Evolutionary conservation across 805 yeast species (phyloP).

Genomic region (Candida incommunis): DNA sequence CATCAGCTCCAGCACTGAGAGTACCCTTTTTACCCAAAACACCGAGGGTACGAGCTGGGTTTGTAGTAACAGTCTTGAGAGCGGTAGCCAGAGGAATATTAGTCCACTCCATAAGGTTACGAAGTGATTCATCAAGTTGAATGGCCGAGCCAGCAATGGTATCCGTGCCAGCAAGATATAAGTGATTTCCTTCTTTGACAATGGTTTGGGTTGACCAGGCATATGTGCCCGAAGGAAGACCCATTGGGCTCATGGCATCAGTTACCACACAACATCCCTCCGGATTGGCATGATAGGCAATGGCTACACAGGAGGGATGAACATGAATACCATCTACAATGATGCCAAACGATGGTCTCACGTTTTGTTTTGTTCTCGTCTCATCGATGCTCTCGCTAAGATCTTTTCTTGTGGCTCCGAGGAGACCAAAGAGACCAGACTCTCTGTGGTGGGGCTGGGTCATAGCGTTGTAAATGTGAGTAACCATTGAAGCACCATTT

Average conservation of each 20-base stretch:
- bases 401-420: conserved; percentile 20
- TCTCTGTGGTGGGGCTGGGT: conserved; percentile 44
- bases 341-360: conserved; percentile 35
- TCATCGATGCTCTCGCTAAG: conserved; percentile 3
- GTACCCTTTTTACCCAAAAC: conserved; percentile 33
- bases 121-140: conserved; percentile 34
- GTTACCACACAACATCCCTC: conserved; percentile 43
- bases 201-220: conserved; percentile 35
- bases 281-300: conserved; percentile 38
- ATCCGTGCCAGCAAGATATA: conserved; percentile 37
- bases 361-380: not conserved
- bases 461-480: conserved; percentile 52
- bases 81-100: conserved; percentile 35
- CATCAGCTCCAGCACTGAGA: conserved; percentile 39
- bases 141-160: conserved; percentile 55
- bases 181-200: conserved; percentile 32
- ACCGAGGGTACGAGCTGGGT: conserved; percentile 37
- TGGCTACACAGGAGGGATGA: conserved; percentile 35
- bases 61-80: conserved; percentile 40
- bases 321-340: conserved; percentile 49
- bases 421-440: conserved; percentile 40
- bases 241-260: conserved; percentile 45
- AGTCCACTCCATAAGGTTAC: conserved; percentile 38
- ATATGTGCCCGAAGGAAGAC: conserved; percentile 42
- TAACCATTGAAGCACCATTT: conserved; percentile 44